Base-by-base conservation (phyloP, 73 alveolate genomes). In the Paramecium pentaurelia region DNA sequence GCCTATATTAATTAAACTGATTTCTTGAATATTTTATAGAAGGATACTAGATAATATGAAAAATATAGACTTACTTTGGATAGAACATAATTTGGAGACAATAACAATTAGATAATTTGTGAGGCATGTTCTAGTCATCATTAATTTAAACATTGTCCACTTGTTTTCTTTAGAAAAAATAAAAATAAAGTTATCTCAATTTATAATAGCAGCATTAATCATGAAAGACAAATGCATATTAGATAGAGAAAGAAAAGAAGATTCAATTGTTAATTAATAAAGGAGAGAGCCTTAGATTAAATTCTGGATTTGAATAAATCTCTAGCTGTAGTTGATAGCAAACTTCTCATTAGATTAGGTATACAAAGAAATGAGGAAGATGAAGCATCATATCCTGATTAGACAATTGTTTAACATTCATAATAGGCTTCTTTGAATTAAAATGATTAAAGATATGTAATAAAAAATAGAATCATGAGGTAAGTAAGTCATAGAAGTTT, bases 61-160 rank as follows among this genome's bases (percentile, higher is more conserved):
- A 45, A 32, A 30, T 45, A 42, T 49, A 40, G 91, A 45, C 16
- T 27, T 0, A 27, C 1, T 44, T 27, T 80, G 16, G 91, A 80
- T 80, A 7, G 58, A 14, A 47, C 47, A 5, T 45, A 32, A 42
- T 80, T 45, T 80, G 91, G 77, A 80, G 77, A 42, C 20, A 32
- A 42, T 20, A 27, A 25, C 20, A 42, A 40, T 18, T 18, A 80
- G 18, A 45, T 80, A 42, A 80, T 45, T 8, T 45, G 91, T 45
- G 77, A 80, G 30, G 77, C 75, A 12, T 80, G 91, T 80, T 27
- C 49, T 22, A 49, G 75, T 42, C 75, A 42, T 80, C 77, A 80
- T 80, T 30, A 80, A 42, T 80, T 80, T 16, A 40, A 80, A 32
- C 44, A 49, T 49, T 80, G 91, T 80, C 91, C 77, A 6, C 8